phyloP scores from a whole-genome alignment of 371 early-diverging fungal species.

The Mortierella polycephala region DNA sequence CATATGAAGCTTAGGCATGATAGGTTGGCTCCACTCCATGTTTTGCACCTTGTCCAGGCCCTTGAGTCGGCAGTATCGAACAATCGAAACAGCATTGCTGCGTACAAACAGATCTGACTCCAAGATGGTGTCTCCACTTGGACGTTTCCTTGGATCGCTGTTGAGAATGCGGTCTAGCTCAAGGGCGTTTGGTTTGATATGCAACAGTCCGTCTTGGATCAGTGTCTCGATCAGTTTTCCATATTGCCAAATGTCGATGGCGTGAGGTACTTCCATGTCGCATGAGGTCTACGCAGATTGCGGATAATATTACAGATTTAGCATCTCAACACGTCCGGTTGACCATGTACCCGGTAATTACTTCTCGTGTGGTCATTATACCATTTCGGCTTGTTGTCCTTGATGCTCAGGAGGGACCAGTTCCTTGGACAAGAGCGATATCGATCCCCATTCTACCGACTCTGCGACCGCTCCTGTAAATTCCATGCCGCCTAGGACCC shows the following conservation, averaged over 20 bases:
- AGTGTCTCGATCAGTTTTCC: constrained; percentile 40
- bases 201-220: constrained; percentile 35
- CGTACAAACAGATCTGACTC: constrained; percentile 27
- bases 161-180: constrained; percentile 34
- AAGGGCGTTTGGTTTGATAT: constrained; percentile 19
- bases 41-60: constrained; percentile 48
- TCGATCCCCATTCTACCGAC: constrained; percentile 23
- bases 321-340: not conserved
- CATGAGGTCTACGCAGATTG: constrained; percentile 4
- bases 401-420: constrained; percentile 44
- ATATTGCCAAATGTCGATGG: constrained; percentile 50
- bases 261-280: constrained; percentile 19
- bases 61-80: constrained; percentile 50
- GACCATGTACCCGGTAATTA: no score
- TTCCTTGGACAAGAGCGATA: constrained; percentile 34
- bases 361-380: constrained; percentile 2
- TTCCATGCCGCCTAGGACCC: constrained; percentile 53
- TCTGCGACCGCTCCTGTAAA: constrained; percentile 48
- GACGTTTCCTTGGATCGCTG: constrained; percentile 34
- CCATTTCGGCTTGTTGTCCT: constrained; percentile 17
- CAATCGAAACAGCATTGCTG: constrained; percentile 37
- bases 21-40: constrained; percentile 40
- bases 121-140: constrained; percentile 37
- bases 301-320: not conserved
- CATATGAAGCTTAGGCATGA: constrained; percentile 35